Evolutionary conservation across 441 rosid species (phyloP).

Genomic region (Euphorbia schlechtendalii): DNA sequence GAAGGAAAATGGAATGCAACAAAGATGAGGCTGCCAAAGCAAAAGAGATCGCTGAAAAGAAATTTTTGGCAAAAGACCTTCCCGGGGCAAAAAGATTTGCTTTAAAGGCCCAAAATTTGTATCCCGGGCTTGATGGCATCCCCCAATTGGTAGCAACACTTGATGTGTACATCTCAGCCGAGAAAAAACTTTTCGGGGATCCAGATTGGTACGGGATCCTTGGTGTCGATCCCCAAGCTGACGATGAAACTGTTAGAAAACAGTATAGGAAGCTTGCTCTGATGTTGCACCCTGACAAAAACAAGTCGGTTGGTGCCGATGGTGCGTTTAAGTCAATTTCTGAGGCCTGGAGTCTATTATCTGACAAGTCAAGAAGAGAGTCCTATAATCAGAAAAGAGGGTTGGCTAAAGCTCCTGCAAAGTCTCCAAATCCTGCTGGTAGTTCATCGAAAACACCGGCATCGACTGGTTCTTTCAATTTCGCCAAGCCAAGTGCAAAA

Average conservation of each 20-base stretch:
- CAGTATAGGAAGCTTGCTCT: constrained; percentile 36
- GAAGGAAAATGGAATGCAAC: constrained; percentile 34
- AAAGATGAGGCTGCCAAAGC: constrained; percentile 41
- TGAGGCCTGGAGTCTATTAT: constrained; percentile 37
- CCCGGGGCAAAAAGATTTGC: constrained; percentile 36
- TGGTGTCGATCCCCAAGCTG: constrained; percentile 32
- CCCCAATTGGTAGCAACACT: constrained; percentile 36
- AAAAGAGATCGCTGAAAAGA: constrained; percentile 36
- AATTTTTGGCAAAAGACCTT: constrained; percentile 33
- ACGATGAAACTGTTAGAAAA: constrained; percentile 31
- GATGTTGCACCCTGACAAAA: constrained; percentile 41
- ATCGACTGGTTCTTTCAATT: constrained; percentile 22
- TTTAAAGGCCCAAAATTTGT: constrained; percentile 36
- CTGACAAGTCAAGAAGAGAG: constrained; percentile 28
- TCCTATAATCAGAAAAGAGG: constrained; percentile 30
- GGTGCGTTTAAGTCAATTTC: constrained; percentile 38
- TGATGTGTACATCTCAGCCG: constrained; percentile 30
- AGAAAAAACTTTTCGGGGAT: constrained; percentile 32
- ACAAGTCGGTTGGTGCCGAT: constrained; percentile 39
- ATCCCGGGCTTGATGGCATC: constrained; percentile 37
- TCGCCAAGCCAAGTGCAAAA: constrained; percentile 20
- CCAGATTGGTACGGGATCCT: constrained; percentile 40
- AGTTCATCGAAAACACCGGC: constrained; percentile 19
- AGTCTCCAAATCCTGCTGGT: constrained; percentile 23
- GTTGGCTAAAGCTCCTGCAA: constrained; percentile 17